These are phyloP conservation scores for Oryza coarctata DNA, from an alignment of 176 grass and related monocot genomes.

Conservation along the genomic window DNA sequence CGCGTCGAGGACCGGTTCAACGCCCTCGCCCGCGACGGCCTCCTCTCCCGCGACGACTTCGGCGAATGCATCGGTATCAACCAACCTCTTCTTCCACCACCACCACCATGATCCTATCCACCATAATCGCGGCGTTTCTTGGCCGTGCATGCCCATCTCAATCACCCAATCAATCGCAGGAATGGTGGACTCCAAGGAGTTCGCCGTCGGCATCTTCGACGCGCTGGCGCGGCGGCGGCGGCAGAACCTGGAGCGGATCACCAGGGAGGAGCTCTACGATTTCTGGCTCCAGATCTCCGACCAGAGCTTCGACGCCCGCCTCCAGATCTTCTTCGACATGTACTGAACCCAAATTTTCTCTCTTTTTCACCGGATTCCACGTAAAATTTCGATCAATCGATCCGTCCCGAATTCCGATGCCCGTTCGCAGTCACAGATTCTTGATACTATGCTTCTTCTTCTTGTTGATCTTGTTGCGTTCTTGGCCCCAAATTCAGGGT, in stretches of 20 bases:
- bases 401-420: slow-evolving; percentile 11
- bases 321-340: slow-evolving; percentile 99
- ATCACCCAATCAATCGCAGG: slow-evolving; percentile 34
- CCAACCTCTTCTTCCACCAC: not conserved
- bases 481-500: slow-evolving; percentile 69
- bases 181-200: slow-evolving; percentile 97
- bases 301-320: slow-evolving; percentile 98
- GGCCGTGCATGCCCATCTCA: not conserved
- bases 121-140: not conserved
- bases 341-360: slow-evolving; percentile 25
- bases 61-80: slow-evolving; percentile 92
- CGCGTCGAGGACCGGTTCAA: slow-evolving; percentile 81
- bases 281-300: slow-evolving; percentile 99
- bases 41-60: slow-evolving; percentile 95
- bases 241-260: slow-evolving; percentile 87
- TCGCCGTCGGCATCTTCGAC: slow-evolving; percentile 91
- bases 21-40: slow-evolving; percentile 58
- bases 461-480: slow-evolving; percentile 1
- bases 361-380: slow-evolving; percentile 28
- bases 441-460: slow-evolving; percentile 21
- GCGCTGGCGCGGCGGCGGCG: slow-evolving; percentile 68
- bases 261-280: slow-evolving; percentile 93
- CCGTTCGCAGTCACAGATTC: not conserved
- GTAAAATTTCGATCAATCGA: slow-evolving; percentile 9
- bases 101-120: not conserved